Base-by-base conservation (phyloP, 129 eudicot genomes). In the Dittrichia graveolens region DNA sequence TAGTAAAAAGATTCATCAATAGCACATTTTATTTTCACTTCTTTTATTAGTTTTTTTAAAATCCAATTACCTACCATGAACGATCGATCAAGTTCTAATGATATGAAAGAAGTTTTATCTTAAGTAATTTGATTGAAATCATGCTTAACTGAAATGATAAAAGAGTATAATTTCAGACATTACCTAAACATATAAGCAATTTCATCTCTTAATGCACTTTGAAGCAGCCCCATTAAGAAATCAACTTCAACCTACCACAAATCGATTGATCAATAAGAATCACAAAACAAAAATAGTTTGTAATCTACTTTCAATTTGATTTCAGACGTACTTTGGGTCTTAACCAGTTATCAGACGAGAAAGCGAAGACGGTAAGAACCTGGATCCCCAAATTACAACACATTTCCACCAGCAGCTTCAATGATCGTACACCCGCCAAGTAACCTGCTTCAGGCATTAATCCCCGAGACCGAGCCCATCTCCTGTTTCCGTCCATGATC, bases 401-500 rank as follows among this genome's bases (percentile, higher is more conserved):
- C 0, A 90, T 79, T 71, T 80, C 78, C n/a, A 83, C 79, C 8
- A 87, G 8, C 57, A 38, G 45, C 71, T 80, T 74, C 65, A 87
- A 62, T 5, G 89, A 56, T 48, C 82, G 65, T 39, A 58, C 46
- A 7, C 89, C 94, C 5, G 94, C 91, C 31, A 78, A 70, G 71
- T 90, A 81, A 56, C 96, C 96, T 61, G 72, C 48, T 37, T 59
- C 83, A 37, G 79, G 44, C 18, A 81, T 78, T 65, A 82, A 42
- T 4, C 90, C 91, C 68, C 81, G 78, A 54, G 11, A 60, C 65
- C 73, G 75, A 34, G 94, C 94, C 96, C 96, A 90, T 77, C 94
- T 81, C 70, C 89, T 63, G 69, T 80, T 86, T 18, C 96, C 93
- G 67, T 90, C 96, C 93, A 86, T 84, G 35, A 87, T 81, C 40